These are phyloP conservation scores for Trichoderma sp. DNA, from an alignment of 2,329 filamentous ascomycete genomes.

Conservation along the genomic window DNA sequence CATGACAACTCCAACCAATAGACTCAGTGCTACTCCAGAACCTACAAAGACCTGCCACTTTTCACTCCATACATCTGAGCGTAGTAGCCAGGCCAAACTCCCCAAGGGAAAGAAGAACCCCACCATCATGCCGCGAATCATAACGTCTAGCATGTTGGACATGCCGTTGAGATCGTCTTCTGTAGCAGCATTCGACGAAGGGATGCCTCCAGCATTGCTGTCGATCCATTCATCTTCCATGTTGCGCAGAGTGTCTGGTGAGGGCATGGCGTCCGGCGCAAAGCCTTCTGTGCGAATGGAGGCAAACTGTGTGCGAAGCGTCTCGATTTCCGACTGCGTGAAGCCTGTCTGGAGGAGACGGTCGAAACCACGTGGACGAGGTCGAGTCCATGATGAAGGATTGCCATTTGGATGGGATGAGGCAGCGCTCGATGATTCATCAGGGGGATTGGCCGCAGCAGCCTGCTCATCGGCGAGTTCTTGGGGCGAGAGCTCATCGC, in stretches of 20 bases:
- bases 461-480: constrained; percentile 71
- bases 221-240: constrained; percentile 95
- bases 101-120: constrained; percentile 96
- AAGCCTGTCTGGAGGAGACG: constrained; percentile 80
- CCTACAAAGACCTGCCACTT: constrained; percentile 84
- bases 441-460: constrained; percentile 41
- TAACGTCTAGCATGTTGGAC: constrained; percentile 68
- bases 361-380: constrained; percentile 74
- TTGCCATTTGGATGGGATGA: constrained; percentile 20
- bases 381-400: constrained; percentile 33
- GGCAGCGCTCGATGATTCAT: constrained; percentile 52
- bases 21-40: constrained; percentile 78
- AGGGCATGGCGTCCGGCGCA: constrained; percentile 87
- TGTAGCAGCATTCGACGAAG: constrained; percentile 38
- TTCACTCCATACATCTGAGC: constrained; percentile 83
- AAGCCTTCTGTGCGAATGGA: constrained; percentile 79
- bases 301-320: constrained; percentile 84
- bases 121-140: constrained; percentile 84
- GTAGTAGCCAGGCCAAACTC: constrained; percentile 78
- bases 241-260: constrained; percentile 69
- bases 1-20: constrained; percentile 71
- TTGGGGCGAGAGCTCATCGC: constrained; percentile 65
- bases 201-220: constrained; percentile 51
- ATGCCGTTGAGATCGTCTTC: constrained; percentile 55
- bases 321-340: constrained; percentile 77